Evolutionary conservation across 176 grass and related monocot species (phyloP), one percentile per base, ranked within the genome.

Genomic region (Eragrostis nindensis): DNA sequence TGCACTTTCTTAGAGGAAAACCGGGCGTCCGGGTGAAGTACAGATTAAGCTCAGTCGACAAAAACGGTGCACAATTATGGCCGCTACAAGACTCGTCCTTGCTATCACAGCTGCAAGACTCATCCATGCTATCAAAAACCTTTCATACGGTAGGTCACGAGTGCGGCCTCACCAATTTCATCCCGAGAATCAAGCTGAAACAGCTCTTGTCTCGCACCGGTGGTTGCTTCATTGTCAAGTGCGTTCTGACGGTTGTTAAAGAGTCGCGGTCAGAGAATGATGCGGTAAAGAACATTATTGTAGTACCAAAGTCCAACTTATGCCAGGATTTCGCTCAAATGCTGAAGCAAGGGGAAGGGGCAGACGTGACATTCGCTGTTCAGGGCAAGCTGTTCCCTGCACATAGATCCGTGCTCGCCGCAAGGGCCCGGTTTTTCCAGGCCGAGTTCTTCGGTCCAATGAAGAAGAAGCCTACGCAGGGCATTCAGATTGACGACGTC

Each of bases 321-420:
- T 22, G 1, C 16, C 56, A 60, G 25, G 56, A 60, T 60, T 11
- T 26, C 17, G 56, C 22, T 22, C 4, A 60, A 6, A 60, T 60
- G 56, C 3, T 60, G 3, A 13, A 60, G 56, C 2, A 26, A 22
- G n/a, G 56, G 56, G 16, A 76, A 24, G 82, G 81, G 0, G n/a
- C 66, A 21, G 73, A 87, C 57, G 57, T 83, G 46, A 49, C 29
- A 21, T 87, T 87, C n/a, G 7, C 26, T 45, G 57, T 83, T 5
- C 15, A 9, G 0, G 86, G 0, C n/a, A 42, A 25, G 24, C 2
- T 16, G 26, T 83, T 78, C 18, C 11, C 5, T 2, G 74, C 80
- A 5, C 86, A 88, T 8, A 27, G 16, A 19, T 73, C 45, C 5
- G 6, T 88, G 56, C 38, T 88, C 21, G 74, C 86, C 7, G 74